Evolutionary conservation across 176 grass and related monocot species (phyloP).

Genomic region (Elymus sibiricus): DNA sequence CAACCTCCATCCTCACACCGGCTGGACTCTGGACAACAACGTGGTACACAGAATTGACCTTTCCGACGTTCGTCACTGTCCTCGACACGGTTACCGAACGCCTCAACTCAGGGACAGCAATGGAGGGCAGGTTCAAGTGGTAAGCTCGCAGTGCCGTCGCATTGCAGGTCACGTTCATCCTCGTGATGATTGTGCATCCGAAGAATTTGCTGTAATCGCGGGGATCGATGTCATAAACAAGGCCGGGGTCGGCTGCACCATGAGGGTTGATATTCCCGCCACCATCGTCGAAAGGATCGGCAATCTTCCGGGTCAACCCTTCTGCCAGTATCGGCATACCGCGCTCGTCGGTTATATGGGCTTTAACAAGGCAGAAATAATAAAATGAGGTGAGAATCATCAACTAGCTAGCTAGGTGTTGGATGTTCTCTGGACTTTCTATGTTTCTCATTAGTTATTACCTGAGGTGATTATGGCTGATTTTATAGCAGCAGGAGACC

Average conservation of each 20-base stretch:
- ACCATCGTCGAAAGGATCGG: conserved; percentile 33
- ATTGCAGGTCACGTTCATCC: not conserved
- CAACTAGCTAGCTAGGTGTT: too few species aligned
- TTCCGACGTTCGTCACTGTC: conserved; percentile 17
- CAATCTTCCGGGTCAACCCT: not conserved
- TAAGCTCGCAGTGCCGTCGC: not conserved
- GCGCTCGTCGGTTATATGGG: not conserved
- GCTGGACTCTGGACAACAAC: not conserved
- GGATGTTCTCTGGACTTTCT: too few species aligned
- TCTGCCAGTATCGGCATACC: conserved; percentile 25
- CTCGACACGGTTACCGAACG: not conserved
- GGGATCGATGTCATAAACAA: too few species aligned
- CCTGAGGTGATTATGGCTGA: conserved; percentile 32
- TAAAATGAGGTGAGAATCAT: not conserved
- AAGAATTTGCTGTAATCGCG: too few species aligned
- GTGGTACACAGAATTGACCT: not conserved
- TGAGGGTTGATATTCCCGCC: not conserved
- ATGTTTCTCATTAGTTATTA: too few species aligned
- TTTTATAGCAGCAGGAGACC: conserved; percentile 32
- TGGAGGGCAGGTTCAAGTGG: conserved; percentile 14
- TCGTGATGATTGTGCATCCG: not conserved
- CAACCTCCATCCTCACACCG: conserved; percentile 23
- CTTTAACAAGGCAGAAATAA: not conserved
- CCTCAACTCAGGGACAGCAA: conserved; percentile 20
- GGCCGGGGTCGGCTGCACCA: too few species aligned